Evolutionary conservation across 805 yeast species (phyloP), one percentile per base, ranked within the genome.

Genomic region (Debaryomyces castellii): DNA sequence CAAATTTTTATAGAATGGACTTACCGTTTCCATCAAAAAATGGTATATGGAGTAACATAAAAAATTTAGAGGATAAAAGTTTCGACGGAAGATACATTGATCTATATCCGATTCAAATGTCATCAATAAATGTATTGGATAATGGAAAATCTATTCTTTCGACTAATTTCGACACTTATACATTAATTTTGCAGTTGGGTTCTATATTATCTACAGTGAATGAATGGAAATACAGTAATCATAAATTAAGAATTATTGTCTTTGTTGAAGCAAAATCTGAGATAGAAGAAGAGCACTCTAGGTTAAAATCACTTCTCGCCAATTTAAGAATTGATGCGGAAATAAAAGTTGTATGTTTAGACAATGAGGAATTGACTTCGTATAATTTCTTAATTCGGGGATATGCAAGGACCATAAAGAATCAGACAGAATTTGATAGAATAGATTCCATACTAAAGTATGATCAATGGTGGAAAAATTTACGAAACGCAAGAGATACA

Each of bases 91-190:
- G 77, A 51, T 85, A 71, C 52, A 90, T 94, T 57, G 99, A 94
- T 62, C 67, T 94, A 32, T 94, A 95, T 63, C 99, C 99, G 0
- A 91, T 94, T 53, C 99, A 94, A 58, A 94, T 94, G 97, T 84
- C 95, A 3, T 92, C 96, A 0, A 82, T 83, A 36, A 80, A 89
- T 42, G 74, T 81, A 39, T 81, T 84, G 45, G 78, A 77, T 20
- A 76, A 80, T 43, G 91, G 91, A 4, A 79, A 79, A 44, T 80
- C 85, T 14, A 83, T 87, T 1, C 60, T 85, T 48, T 87, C 96
- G 0, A 90, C 96, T 3, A 94, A 94, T 59, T 90, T 94, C 60
- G 99, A 94, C 63, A 94, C 99, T 0, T 94, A 91, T 59, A 92
- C 98, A 0, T 75, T 94, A 58, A 94, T 94, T 51, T 69, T 95